Evolutionary conservation across 495 filamentous ascomycete species (phyloP), one percentile per base, ranked within the genome.

Genomic region (Oleoguttula mirabilis): DNA sequence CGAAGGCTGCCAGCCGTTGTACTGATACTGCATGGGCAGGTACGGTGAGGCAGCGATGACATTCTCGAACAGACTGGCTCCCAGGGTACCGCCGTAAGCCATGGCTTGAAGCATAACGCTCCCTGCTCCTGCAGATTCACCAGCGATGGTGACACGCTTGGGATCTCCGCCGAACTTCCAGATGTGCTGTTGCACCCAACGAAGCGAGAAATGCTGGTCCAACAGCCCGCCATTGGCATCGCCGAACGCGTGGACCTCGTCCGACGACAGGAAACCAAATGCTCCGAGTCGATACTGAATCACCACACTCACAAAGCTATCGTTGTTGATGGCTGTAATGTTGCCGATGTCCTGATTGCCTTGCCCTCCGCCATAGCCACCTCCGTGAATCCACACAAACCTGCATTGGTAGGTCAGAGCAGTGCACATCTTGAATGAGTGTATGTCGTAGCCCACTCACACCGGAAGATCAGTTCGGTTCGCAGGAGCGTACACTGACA

Each of bases 101-200:
- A 69, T 65, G 5, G 62, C 37, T 39, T 71, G 70, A 16, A 69
- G 56, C 64, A 70, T 64, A 12, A 66, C 67, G 1, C 65, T 60
- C 45, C 66, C 66, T n/a, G n/a, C n/a, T 8, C 69, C 69, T 1
- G 81, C 78, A 8, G 75, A 80, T 45, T 80, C 68, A 22, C 81
- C 81, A 47, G 72, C 67, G 3, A 82, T 65, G 8, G 79, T 82
- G 31, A 83, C 69, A 28, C 66, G 58, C 3, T 57, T 40, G 0
- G 70, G 66, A 50, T 84, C 67, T 14, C 82, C 82, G 8, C 82
- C 82, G 47, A 86, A 85, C 2, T 66, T 59, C 35, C 60, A 54
- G 68, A 41, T 83, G 8, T 30, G 14, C 14, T 30, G 8, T 14
- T 30, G 27, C 8, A 30, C 27, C 27, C 27, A 30, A 8, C 14